Evolutionary conservation across 768 basidiomycete genomes (phyloP).

Genomic region (Lactarius akahatsu): DNA sequence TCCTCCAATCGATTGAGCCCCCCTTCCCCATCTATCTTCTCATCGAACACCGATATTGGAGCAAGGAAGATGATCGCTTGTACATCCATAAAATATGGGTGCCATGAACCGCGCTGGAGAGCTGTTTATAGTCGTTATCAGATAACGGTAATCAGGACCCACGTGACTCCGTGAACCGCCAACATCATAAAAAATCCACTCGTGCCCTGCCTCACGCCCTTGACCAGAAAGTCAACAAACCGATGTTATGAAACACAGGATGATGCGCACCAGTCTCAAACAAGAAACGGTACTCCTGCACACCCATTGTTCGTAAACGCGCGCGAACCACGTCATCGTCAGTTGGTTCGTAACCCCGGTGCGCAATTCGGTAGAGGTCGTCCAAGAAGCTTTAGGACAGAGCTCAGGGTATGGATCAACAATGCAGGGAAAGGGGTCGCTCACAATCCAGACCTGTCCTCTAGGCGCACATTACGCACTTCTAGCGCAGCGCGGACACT

Average conservation of each 20-base stretch:
- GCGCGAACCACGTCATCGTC: slow-evolving; percentile 80
- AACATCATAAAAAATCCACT: slow-evolving; percentile 82
- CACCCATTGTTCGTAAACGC: slow-evolving; percentile 71
- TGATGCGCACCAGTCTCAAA: slow-evolving; percentile 58
- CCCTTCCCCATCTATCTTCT: slow-evolving; percentile 68
- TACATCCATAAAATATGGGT: slow-evolving; percentile 78
- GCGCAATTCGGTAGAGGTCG: slow-evolving; percentile 17
- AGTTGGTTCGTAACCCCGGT: slow-evolving; percentile 45
- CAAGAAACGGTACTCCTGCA: slow-evolving; percentile 70
- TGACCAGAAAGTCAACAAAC: neutral
- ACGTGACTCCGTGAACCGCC: slow-evolving; percentile 51
- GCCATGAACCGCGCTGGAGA: slow-evolving; percentile 47
- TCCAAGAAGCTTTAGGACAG: slow-evolving; percentile 21
- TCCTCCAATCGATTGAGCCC: slow-evolving; percentile 53
- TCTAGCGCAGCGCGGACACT: slow-evolving; percentile 59
- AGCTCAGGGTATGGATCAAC: neutral
- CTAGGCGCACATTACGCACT: slow-evolving; percentile 50
- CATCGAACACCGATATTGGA: slow-evolving; percentile 79
- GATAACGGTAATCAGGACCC: neutral
- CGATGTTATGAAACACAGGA: neutral
- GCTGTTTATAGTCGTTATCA: neutral
- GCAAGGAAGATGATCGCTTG: slow-evolving; percentile 86
- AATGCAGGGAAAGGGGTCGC: slow-evolving; percentile 32
- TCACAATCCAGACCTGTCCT: slow-evolving; percentile 75
- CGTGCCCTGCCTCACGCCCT: slow-evolving; percentile 40